Evolutionary conservation across 148 eudicot species (phyloP).

Genomic region (Polygonum aviculare): DNA sequence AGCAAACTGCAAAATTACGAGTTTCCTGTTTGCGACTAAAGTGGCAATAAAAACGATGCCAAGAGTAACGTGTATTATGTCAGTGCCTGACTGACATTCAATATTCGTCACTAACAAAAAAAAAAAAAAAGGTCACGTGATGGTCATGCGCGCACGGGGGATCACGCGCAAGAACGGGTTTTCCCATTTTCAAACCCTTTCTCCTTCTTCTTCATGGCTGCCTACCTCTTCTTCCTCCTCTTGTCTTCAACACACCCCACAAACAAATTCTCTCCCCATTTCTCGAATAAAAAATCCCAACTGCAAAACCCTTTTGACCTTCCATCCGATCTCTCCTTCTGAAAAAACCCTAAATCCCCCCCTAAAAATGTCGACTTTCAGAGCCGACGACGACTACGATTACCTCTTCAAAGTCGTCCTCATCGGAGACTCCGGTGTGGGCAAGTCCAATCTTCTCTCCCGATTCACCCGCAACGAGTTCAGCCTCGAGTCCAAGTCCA

Average conservation of each 20-base stretch:
- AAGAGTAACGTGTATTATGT: not conserved
- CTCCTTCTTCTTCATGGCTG: not conserved
- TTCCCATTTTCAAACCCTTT: not conserved
- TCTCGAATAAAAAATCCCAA: not conserved
- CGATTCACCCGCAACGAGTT: conserved; percentile 14
- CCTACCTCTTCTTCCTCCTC: not conserved
- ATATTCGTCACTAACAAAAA: not conserved
- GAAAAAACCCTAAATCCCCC: not conserved
- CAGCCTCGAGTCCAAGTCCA: conserved; percentile 11
- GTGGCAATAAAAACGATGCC: not conserved
- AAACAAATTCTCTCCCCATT: not conserved
- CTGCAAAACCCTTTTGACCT: not conserved
- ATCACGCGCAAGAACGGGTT: not conserved
- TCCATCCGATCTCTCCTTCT: not conserved
- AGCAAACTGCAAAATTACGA: not conserved
- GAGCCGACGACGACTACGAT: conserved; percentile 13
- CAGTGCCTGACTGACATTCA: not conserved
- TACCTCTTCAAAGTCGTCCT: conserved; percentile 13
- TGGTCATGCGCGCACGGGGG: not conserved
- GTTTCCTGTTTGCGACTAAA: not conserved
- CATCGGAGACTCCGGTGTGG: conserved; percentile 12
- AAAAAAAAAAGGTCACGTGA: conserved; percentile 2
- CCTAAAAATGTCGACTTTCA: conserved; percentile 6
- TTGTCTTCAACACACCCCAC: not conserved
- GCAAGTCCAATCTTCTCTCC: conserved; percentile 10